Percentiles rank a stretch among this genome's conserved stretches.
These are phyloP conservation scores for Fagopyrum esculentum DNA, from an alignment of 148 eudicot genomes.

Conservation along the genomic window DNA sequence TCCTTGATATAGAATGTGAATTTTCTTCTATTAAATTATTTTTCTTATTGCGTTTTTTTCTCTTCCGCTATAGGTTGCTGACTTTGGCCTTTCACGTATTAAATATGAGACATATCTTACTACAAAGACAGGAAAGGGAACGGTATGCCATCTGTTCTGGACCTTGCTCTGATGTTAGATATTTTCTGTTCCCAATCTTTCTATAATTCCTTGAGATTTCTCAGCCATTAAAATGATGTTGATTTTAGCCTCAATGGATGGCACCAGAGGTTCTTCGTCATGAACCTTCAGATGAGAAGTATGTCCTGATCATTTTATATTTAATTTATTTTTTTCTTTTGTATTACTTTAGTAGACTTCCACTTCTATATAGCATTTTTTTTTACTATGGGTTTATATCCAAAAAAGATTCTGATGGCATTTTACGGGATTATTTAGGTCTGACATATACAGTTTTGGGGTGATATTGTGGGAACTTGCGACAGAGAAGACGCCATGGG, in stretches of 20 bases:
- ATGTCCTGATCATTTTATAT: neutral
- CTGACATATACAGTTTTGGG: slow-evolving; percentile 88
- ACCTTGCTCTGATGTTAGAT: too few relatives aligned
- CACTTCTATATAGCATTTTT: neutral
- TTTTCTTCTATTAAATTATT: neutral
- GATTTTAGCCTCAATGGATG: slow-evolving; percentile 87
- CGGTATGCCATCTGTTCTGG: slow-evolving; percentile 34
- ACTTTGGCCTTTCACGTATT: slow-evolving; percentile 93
- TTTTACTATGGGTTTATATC: neutral
- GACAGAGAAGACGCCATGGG: slow-evolving; percentile 92
- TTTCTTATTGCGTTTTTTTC: neutral
- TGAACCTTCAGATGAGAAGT: slow-evolving; percentile 70
- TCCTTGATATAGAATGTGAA: neutral
- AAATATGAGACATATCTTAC: slow-evolving; percentile 72
- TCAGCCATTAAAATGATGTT: too few relatives aligned
- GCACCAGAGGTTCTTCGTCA: slow-evolving; percentile 87
- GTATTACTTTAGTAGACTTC: too few relatives aligned
- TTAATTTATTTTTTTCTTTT: neutral
- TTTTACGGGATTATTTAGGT: slow-evolving; percentile 33
- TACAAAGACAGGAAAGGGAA: slow-evolving; percentile 90
- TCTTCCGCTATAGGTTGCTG: slow-evolving; percentile 45
- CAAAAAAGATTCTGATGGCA: neutral
- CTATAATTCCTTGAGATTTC: too few relatives aligned
- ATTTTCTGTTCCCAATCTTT: too few relatives aligned
- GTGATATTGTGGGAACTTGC: slow-evolving; percentile 90